Base-by-base conservation (phyloP, 495 filamentous ascomycete genomes). In the Penicillium paradoxum region DNA sequence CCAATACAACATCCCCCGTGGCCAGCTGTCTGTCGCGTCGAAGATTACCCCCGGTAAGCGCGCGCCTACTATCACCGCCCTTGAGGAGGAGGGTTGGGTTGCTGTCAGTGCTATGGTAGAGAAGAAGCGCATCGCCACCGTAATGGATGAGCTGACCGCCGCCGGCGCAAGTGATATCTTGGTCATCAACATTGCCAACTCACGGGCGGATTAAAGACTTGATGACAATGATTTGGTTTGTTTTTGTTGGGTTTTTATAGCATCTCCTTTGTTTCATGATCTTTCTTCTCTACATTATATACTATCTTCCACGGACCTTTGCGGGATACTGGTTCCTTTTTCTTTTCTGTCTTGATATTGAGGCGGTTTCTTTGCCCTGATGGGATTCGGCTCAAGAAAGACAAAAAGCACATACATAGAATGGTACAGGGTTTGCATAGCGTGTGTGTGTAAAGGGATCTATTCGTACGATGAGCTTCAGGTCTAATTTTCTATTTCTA, bases 41-140 rank as follows among this genome's bases (percentile, higher is more conserved):
- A 79, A 78, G 57, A 87, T 97, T 68, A 97, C 93, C 0, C 93
- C 95, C 1, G 93, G 93, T 50, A 96, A 95, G 74, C 86, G 95
- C 50, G 93, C 93, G 11, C 91, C 95, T 2, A 96, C 90, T 6
- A 80, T 97, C 62, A 97, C 84, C 14, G 75, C 85, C 5, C 77
- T 98, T 4, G 93, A 96, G 54, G 88, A 88, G 66, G 83, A 88
- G 43, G 86, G 84, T 37, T 98, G 93, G 93, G 90, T 97, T 19
- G 91, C 93, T 46, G 84, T 98, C 57, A 89, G 83, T 63, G 82
- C 83, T 9, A 98, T 98, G 93, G 93, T 97, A 2, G 86, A 89
- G 75, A 90, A 91, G 78, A 91, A 90, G 74, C 75, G 76, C 53
- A 85, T 96, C 51, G 95, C 95, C 2, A 78, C 79, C 5, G 89